Evolutionary conservation across 495 filamentous ascomycete species (phyloP).

Genomic region (Clohesyomyces aquaticus): DNA sequence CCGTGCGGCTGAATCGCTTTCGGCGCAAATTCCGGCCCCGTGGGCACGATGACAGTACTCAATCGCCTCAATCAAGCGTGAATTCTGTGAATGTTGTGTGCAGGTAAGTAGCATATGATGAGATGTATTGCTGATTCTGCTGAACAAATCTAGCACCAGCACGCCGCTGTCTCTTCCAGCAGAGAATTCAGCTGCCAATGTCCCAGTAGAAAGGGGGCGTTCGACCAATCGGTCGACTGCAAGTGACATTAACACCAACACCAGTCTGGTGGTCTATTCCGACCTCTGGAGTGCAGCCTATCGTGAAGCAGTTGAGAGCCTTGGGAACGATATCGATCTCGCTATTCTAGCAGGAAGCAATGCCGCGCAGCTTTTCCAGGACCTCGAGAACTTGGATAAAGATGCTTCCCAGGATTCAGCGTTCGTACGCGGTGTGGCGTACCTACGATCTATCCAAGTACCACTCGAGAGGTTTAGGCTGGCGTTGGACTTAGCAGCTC

Average conservation of each 20-base stretch:
- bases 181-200: neutral
- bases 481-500: constrained; percentile 13
- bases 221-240: constrained; percentile 6
- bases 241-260: neutral
- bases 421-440: constrained; percentile 21
- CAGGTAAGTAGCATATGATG: neutral
- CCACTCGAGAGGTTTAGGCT: constrained; percentile 22
- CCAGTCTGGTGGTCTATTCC: neutral
- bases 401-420: constrained; percentile 5
- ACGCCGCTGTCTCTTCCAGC: neutral
- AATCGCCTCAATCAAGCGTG: neutral
- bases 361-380: constrained; percentile 14
- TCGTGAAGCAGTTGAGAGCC: constrained; percentile 18
- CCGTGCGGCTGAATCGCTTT: constrained; percentile 17
- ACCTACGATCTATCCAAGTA: constrained; percentile 20
- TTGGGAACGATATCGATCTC: constrained; percentile 18
- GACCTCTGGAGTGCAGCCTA: constrained; percentile 25
- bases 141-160: neutral
- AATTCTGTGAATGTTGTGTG: neutral
- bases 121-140: neutral
- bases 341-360: constrained; percentile 16
- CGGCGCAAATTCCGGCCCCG: constrained; percentile 4
- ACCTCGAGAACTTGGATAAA: constrained; percentile 15
- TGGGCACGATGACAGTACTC: constrained; percentile 3
- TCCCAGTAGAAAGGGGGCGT: neutral